Conservation (phyloP, 1,284 basidiomycete genomes). For the Phellinidium pouzarii region DNA sequence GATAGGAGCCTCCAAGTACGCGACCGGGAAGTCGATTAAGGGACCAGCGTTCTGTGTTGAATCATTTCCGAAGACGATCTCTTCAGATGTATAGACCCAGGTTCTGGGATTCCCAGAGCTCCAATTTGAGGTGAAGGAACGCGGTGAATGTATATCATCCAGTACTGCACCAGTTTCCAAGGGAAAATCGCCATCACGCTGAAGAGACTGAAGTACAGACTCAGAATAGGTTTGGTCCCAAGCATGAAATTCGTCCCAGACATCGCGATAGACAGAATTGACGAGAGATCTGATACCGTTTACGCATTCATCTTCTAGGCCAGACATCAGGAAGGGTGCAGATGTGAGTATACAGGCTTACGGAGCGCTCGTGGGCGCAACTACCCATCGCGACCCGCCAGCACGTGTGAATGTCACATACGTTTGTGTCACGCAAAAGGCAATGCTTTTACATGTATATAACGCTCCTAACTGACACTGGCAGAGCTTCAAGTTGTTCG, state of each 20-base stretch:
- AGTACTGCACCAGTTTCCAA: not conserved
- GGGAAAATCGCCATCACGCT: not conserved
- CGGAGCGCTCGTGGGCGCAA: not conserved
- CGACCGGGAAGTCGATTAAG: not conserved
- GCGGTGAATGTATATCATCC: not conserved
- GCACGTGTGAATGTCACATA: too few relatives aligned
- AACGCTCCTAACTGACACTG: too few relatives aligned
- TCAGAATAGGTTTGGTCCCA: constrained; percentile 18
- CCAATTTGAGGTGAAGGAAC: not conserved
- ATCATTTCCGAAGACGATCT: not conserved
- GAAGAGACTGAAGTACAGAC: constrained; percentile 2
- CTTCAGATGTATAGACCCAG: not conserved
- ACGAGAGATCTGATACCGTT: constrained; percentile 2
- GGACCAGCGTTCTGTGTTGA: not conserved
- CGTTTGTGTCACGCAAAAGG: too few relatives aligned
- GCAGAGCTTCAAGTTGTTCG: too few relatives aligned
- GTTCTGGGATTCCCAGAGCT: not conserved
- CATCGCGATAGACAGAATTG: constrained; percentile 15
- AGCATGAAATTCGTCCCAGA: constrained; percentile 20
- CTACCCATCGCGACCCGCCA: too few relatives aligned
- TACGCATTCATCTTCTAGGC: not conserved
- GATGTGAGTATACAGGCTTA: not conserved
- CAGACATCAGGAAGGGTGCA: constrained; percentile 5
- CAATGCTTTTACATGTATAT: too few relatives aligned
- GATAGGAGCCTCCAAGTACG: constrained; percentile 20